A percentile compares a stretch with the other conserved stretches of the same genome.
Conservation (phyloP, 768 basidiomycete species). For the Podaxis mareebaensis region DNA sequence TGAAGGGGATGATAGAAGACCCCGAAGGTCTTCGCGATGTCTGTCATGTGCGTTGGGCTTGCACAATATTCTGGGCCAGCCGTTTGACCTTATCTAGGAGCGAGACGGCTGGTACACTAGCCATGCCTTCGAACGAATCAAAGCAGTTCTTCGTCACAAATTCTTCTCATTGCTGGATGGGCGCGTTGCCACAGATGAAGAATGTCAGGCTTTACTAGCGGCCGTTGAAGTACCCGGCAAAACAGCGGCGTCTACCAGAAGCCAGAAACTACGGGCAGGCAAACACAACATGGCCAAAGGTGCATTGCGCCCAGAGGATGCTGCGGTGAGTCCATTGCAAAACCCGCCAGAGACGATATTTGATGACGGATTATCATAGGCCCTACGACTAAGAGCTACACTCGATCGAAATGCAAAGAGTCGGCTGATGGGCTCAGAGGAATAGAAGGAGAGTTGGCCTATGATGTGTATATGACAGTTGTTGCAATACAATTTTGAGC, state of each 20-base stretch:
- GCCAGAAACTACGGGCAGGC: conserved; percentile 58
- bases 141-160: conserved; percentile 81
- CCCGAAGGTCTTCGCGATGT: conserved; percentile 64
- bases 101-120: conserved; percentile 89
- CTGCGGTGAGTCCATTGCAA: conserved; percentile 55
- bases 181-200: conserved; percentile 68
- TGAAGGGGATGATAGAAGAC: conserved; percentile 79
- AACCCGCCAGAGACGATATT: background rate
- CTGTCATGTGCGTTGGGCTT: conserved; percentile 62
- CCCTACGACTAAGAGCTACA: conserved; percentile 65
- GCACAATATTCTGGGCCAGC: background rate
- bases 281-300: conserved; percentile 92
- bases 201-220: conserved; percentile 65
- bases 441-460: background rate
- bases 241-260: conserved; percentile 38
- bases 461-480: background rate
- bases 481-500: background rate
- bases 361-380: conserved; percentile 39
- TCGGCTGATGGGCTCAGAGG: conserved; percentile 7
- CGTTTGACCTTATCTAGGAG: conserved; percentile 44
- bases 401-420: conserved; percentile 54
- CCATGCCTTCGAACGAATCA: conserved; percentile 79
- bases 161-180: conserved; percentile 79
- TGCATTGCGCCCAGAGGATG: conserved; percentile 78
- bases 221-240: conserved; percentile 41